Evolutionary conservation across 768 basidiomycete species (phyloP).

Genomic region (Suillus decipiens): DNA sequence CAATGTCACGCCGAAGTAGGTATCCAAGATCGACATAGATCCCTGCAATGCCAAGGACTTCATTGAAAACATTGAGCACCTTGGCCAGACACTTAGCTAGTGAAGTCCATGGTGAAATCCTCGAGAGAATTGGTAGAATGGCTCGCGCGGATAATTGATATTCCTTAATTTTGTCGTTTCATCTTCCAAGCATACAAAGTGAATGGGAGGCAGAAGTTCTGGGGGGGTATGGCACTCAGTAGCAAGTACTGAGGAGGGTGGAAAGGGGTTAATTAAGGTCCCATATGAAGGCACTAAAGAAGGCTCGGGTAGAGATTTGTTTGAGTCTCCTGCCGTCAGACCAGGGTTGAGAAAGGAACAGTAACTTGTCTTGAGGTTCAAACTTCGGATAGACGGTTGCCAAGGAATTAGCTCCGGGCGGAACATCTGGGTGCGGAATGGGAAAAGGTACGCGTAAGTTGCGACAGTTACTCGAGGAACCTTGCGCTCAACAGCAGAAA

Average conservation of each 20-base stretch:
- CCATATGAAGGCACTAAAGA: constrained; percentile 49
- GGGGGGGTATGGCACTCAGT: constrained; percentile 69
- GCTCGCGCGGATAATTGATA: constrained; percentile 50
- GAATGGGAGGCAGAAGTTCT: constrained; percentile 62
- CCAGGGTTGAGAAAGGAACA: constrained; percentile 32
- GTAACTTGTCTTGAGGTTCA: constrained; percentile 52
- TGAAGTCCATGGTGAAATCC: constrained; percentile 51
- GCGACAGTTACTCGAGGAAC: background rate
- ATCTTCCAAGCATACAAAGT: constrained; percentile 71
- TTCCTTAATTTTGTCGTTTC: constrained; percentile 63
- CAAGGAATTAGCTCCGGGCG: constrained; percentile 42
- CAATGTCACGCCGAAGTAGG: constrained; percentile 46
- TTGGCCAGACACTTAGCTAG: constrained; percentile 51
- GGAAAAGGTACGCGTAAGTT: constrained; percentile 54
- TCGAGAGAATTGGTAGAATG: constrained; percentile 60
- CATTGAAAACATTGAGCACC: constrained; percentile 58
- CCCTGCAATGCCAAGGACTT: constrained; percentile 60
- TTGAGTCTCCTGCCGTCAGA: constrained; percentile 47
- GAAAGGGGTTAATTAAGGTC: constrained; percentile 66
- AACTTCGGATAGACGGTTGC: no score
- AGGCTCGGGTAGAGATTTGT: constrained; percentile 57
- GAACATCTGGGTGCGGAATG: constrained; percentile 60
- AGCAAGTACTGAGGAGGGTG: constrained; percentile 64
- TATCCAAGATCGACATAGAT: constrained; percentile 52
- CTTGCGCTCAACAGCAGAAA: constrained; percentile 1